Evolutionary conservation across 208 protist genomes (phyloP).

Genomic region (Acanthamoeba castellanii): DNA sequence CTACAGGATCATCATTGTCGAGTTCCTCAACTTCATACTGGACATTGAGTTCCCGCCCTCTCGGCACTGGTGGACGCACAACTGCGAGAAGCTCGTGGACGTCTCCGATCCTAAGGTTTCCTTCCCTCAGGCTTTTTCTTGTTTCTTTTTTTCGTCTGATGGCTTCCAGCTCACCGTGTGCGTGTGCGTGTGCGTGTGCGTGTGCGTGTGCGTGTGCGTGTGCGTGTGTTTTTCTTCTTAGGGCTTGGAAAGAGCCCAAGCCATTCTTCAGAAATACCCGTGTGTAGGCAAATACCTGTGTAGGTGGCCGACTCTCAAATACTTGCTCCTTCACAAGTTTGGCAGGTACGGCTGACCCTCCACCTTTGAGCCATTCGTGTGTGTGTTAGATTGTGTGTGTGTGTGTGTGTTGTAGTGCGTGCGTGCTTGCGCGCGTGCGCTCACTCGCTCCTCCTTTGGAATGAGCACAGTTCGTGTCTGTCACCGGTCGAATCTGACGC

Average conservation of each 20-base stretch:
- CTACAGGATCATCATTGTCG: slow-evolving; percentile 26
- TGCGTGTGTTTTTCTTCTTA: not conserved
- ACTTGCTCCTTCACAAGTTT: not conserved
- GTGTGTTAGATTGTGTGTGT: not conserved
- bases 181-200: not conserved
- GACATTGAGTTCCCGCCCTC: not conserved
- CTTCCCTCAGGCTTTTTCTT: not conserved
- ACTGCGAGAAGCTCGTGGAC: not conserved
- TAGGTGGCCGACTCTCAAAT: not conserved
- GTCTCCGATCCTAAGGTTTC: not conserved
- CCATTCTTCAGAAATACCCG: not conserved
- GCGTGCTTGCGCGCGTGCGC: not conserved
- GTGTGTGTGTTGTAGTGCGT: too few species aligned
- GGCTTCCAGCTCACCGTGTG: not conserved
- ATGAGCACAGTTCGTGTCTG: not conserved
- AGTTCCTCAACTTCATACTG: slow-evolving; percentile 52
- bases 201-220: not conserved
- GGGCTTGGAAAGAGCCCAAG: not conserved
- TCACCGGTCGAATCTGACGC: not conserved
- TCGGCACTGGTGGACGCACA: slow-evolving; percentile 48
- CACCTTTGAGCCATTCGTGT: not conserved
- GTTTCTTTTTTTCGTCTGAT: too few species aligned
- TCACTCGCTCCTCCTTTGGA: too few species aligned
- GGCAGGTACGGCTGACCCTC: not conserved
- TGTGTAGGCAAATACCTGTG: not conserved